phyloP scores from a whole-genome alignment of 108 stramenopile genomes.

The Cyclotella cryptica region DNA sequence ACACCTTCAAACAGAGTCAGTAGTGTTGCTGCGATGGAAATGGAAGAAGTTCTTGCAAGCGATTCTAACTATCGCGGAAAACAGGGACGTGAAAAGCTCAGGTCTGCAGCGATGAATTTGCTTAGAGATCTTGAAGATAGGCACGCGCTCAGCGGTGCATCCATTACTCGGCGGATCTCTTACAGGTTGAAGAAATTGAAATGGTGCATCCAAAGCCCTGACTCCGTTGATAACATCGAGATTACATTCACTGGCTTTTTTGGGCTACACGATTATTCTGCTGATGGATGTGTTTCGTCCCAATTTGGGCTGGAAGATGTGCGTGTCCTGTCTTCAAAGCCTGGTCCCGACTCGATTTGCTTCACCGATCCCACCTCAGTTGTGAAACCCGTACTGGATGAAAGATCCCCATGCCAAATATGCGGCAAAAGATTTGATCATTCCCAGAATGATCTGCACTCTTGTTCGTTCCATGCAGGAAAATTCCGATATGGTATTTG shows the following conservation, averaged over 20 bases:
- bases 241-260: conserved; percentile 53
- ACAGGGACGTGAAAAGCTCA: conserved; percentile 38
- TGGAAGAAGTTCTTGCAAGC: conserved; percentile 42
- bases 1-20: conserved; percentile 23
- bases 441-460: conserved; percentile 36
- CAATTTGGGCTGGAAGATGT: conserved; percentile 54
- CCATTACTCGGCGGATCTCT: conserved; percentile 41
- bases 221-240: conserved; percentile 48
- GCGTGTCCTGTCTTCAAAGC: conserved; percentile 38
- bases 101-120: conserved; percentile 40
- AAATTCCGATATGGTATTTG: conserved; percentile 29
- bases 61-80: conserved; percentile 34
- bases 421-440: conserved; percentile 54
- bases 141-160: conserved; percentile 24
- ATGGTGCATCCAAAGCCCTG: conserved; percentile 51
- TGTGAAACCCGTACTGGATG: conserved; percentile 38
- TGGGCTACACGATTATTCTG: conserved; percentile 51
- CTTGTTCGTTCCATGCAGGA: conserved; percentile 51
- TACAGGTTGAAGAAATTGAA: conserved; percentile 49
- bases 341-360: conserved; percentile 51
- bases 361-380: conserved; percentile 51
- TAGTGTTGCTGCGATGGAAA: conserved; percentile 45
- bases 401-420: conserved; percentile 49
- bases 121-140: conserved; percentile 45
- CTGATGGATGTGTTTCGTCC: conserved; percentile 35